A percentile compares a stretch with the other conserved stretches of the same genome.
These are phyloP conservation scores for Ligustrum vulgare DNA, from an alignment of 257 asterid genomes.

Conservation along the genomic window DNA sequence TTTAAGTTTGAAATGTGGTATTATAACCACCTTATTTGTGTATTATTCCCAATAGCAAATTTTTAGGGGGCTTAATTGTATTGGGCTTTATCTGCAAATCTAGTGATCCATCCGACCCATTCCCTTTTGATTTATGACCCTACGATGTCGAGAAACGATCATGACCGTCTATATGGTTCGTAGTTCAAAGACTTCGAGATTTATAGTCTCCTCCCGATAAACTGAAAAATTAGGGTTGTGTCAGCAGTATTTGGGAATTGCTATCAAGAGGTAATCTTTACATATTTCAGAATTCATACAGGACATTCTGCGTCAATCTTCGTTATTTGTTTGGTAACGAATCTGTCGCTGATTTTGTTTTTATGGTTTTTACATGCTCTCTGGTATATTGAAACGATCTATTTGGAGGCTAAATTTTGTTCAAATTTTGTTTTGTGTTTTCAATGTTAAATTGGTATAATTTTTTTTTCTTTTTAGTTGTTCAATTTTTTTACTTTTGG, in stretches of 20 bases:
- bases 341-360: not conserved
- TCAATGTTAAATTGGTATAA: not conserved
- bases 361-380: not conserved
- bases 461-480: not conserved
- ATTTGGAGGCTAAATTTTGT: not conserved
- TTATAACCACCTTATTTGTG: too few species aligned
- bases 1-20: too few species aligned
- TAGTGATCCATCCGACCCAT: not conserved
- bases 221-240: constrained; percentile 37
- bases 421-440: not conserved
- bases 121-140: constrained; percentile 12
- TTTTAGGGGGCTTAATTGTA: too few species aligned
- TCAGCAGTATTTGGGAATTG: constrained; percentile 26
- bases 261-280: constrained; percentile 23
- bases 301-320: not conserved
- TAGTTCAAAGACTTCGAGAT: constrained; percentile 26
- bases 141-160: constrained; percentile 32
- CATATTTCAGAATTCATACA: not conserved
- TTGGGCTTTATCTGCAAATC: not conserved
- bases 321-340: constrained; percentile 4
- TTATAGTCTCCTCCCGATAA: not conserved
- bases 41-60: too few species aligned
- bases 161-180: constrained; percentile 28
- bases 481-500: not conserved
- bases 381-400: not conserved